Conservation (phyloP, 129 eudicot genomes). For the Flaveria linearis region DNA sequence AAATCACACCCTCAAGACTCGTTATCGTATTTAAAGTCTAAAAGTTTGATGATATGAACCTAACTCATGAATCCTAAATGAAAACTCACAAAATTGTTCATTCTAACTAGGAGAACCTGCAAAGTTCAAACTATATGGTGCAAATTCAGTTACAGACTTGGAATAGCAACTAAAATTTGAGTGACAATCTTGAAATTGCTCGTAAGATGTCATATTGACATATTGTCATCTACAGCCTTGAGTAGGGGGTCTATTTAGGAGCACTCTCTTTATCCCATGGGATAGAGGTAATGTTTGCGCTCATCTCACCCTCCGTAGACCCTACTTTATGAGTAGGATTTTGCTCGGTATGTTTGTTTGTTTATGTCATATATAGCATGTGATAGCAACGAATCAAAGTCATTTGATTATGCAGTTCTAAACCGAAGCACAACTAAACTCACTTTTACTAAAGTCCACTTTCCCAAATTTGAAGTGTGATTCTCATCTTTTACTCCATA, state of each 20-base stretch:
- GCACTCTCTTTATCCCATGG: too few relatives aligned
- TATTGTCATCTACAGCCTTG: background rate
- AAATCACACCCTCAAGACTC: background rate
- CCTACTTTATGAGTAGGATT: too few relatives aligned
- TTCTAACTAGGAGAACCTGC: background rate
- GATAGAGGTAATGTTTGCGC: too few relatives aligned
- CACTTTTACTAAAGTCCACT: background rate
- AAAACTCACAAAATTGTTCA: background rate
- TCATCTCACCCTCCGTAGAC: too few relatives aligned
- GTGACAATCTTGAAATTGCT: background rate
- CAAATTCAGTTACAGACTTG: background rate
- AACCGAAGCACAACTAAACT: background rate
- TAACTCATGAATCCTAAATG: background rate
- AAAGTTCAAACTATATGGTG: background rate
- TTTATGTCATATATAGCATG: background rate
- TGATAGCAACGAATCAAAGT: background rate
- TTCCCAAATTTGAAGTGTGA: background rate
- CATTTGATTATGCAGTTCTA: background rate
- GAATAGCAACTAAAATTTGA: background rate
- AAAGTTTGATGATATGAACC: background rate
- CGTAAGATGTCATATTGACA: background rate
- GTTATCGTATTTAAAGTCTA: background rate
- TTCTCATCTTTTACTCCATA: background rate
- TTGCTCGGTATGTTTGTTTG: too few relatives aligned
- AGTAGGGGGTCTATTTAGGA: too few relatives aligned